phyloP scores from a whole-genome alignment of 768 basidiomycete species.

The Lactarius deliciosus region DNA sequence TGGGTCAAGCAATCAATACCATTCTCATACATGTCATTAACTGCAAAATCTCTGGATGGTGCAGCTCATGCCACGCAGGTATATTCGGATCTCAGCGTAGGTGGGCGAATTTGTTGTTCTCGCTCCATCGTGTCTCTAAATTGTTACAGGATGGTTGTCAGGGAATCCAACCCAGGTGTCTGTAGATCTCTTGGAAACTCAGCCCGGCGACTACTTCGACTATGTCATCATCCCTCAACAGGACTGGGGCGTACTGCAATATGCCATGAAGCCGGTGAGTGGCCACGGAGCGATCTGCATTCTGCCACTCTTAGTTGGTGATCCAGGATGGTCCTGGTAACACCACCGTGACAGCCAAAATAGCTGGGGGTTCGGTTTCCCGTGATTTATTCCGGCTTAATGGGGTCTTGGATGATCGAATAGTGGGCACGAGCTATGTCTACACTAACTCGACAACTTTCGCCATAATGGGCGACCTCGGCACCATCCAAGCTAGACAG shows the following conservation, averaged over 20 bases:
- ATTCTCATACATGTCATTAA: slow-evolving; percentile 41
- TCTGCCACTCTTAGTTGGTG: not conserved
- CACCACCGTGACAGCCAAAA: slow-evolving; percentile 16
- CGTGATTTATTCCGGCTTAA: slow-evolving; percentile 26
- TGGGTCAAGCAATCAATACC: slow-evolving; percentile 41
- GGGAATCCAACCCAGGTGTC: not conserved
- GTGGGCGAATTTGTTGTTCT: slow-evolving; percentile 27
- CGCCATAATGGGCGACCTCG: slow-evolving; percentile 34
- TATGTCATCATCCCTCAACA: too few species aligned
- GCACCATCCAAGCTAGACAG: slow-evolving; percentile 26
- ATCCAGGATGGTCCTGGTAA: not conserved
- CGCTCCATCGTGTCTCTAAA: not conserved
- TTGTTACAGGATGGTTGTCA: too few species aligned
- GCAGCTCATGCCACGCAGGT: slow-evolving; percentile 38
- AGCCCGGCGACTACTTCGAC: too few species aligned
- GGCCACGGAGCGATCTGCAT: not conserved
- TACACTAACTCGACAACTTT: slow-evolving; percentile 11
- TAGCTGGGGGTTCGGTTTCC: slow-evolving; percentile 1
- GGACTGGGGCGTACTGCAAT: slow-evolving; percentile 14
- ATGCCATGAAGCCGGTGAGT: slow-evolving; percentile 22
- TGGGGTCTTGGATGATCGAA: slow-evolving; percentile 24
- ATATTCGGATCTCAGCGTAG: slow-evolving; percentile 42
- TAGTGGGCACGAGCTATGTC: too few species aligned
- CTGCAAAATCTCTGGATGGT: slow-evolving; percentile 36
- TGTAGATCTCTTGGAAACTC: too few species aligned